Base-by-base conservation (phyloP, 148 eudicot species). In the Selenicereus undatus region DNA sequence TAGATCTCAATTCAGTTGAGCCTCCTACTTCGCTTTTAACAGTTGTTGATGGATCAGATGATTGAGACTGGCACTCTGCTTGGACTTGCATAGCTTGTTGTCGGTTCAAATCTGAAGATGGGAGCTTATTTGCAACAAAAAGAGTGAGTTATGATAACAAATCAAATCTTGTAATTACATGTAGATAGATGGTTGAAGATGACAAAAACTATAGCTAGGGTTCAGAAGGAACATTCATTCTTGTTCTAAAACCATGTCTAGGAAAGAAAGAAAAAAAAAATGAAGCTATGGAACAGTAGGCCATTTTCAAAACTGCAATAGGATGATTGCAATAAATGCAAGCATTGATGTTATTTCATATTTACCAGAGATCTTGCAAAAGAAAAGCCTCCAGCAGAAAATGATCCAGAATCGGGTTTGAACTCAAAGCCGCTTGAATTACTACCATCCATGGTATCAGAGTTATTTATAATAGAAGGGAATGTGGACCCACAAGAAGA, bases 351-450 rank as follows among this genome's bases (percentile, higher is more conserved):
- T 35, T 32, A 68, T 76, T 43, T 32, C 77, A 75, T 50, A 81
- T 56, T 88, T 91, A 95, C 97, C 95, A 83, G 76, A 82, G 84
- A 78, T 83, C 88, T 87, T 68, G 82, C 80, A 71, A 90, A 79
- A 82, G 91, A 82, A 60, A 89, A 84, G 78, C 92, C 90, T 60
- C 92, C 85, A 77, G 81, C 73, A 84, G 93, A 88, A 79, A 85
- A 85, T 78, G 92, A 83, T 78, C 94, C 91, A 60, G 92, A 74
- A 65, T 86, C 83, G 52, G 93, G 90, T 83, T 89, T 90, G 87
- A 93, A 93, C 91, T 96, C 99, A 88, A 93, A 96, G 85, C 81
- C 62, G 78, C 85, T 84, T 42, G 87, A 70, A 76, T 83, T 88
- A 82, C 81, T 80, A 79, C 86, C 90, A 79, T 89, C 91, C 76